These are phyloP conservation scores for Apium graveolens DNA, from an alignment of 129 eudicot species.

Conservation along the genomic window DNA sequence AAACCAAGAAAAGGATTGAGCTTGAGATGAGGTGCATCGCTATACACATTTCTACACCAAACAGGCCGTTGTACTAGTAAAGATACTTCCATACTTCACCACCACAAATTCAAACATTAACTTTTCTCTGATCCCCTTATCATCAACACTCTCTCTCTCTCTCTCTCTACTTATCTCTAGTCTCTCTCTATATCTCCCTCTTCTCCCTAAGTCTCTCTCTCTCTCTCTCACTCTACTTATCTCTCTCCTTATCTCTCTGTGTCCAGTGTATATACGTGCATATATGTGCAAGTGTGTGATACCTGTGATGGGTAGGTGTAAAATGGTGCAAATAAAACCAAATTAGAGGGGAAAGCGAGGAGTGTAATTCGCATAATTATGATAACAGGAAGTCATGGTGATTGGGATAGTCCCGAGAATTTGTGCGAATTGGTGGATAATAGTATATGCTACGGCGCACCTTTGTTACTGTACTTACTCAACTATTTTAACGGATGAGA, in stretches of 20 bases:
- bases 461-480: background rate
- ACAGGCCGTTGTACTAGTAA: slow-evolving; percentile 42
- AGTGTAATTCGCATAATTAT: background rate
- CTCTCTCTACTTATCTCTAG: background rate
- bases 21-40: slow-evolving; percentile 34
- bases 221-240: background rate
- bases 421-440: background rate
- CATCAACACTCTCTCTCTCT: background rate
- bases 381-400: background rate
- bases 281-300: background rate
- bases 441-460: background rate
- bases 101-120: slow-evolving; percentile 11
- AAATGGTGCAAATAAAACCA: background rate
- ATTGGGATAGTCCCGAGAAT: background rate
- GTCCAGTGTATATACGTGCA: background rate
- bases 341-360: background rate
- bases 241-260: no score
- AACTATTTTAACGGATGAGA: background rate
- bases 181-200: background rate
- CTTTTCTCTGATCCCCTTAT: background rate
- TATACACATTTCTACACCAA: slow-evolving; percentile 25
- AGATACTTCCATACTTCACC: slow-evolving; percentile 50
- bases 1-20: slow-evolving; percentile 50
- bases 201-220: background rate
- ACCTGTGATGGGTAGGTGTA: background rate